Evolutionary conservation across 129 eudicot species (phyloP), one percentile per base, ranked within the genome.

Genomic region (carrot (Daucus carota)): DNA sequence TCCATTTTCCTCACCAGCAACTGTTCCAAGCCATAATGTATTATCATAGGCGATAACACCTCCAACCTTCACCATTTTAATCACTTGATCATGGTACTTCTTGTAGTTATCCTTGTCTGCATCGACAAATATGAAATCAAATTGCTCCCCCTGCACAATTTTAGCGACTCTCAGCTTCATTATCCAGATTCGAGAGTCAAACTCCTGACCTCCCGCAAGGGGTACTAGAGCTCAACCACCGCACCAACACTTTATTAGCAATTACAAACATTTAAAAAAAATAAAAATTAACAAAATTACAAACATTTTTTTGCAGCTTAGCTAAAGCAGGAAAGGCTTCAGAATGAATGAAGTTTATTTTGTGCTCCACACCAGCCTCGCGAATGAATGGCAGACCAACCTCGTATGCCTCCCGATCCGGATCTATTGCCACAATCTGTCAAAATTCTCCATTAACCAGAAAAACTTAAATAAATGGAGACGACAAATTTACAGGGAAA

Each of bases 281-380:
- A n/a, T n/a, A n/a, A n/a, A n/a, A n/a, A n/a, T n/a, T n/a, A 36
- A 36, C 2, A 36, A 1, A 36, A 36, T 36, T 22, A 44, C 73
- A 16, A 65, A 79, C 82, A 29, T 46, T 34, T 12, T 65, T 67
- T 4, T 73, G 15, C 43, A 79, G 70, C 32, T 73, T 28, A 46
- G 44, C 42, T 42, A 79, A 62, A 20, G 54, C 66, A 14, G 68
- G n/a, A 15, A 33, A 31, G 75, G 70, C 83, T 41, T 50, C 67
- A n/a, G 47, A 46, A 8, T 68, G 46, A 7, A 75, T 32, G 20
- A 40, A 80, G 14, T 50, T 26, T 75, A 80, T 80, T 52, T 80
- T 80, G 17, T 80, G 83, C 59, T 80, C 83, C 2, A 80, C 75
- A 0, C 79, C 83, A 31, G 83, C 83, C 41, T 74, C 76, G 5